Evolutionary conservation across 148 eudicot species (phyloP), one percentile per base, ranked within the genome.

Genomic region (Rhododendron ovatum): DNA sequence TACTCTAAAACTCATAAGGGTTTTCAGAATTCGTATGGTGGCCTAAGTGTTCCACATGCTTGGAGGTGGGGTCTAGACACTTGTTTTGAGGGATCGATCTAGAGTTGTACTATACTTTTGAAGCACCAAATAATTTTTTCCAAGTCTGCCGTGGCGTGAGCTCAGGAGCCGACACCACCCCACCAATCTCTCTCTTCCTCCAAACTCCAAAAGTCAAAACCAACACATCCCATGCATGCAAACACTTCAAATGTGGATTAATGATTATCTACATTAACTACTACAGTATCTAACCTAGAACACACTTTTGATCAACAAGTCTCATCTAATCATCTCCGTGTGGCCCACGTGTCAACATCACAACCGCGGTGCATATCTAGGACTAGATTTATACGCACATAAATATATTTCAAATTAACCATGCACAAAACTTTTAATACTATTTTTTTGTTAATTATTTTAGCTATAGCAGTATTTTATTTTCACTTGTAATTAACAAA

Each of bases 301-400:
- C 76, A 73, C n/a, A 69, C 71, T 78, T 33, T 69, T 85, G 79
- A 82, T 85, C 39, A 33, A 71, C 50, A 47, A 61, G 86, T 71
- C 82, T 51, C 33, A 77, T 26, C 75, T 84, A 76, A 85, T 86
- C 80, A 89, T 79, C 76, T 37, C 35, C 28, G 2, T 48, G 37
- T 82, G 88, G 86, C 80, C 88, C 85, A 81, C 82, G 83, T 86
- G 88, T 90, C 89, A 81, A 73, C 86, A 87, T 90, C 89, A 30
- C 84, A 86, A 53, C 82, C 69, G 11, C 55, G 83, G 51, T 76
- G 81, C 87, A 65, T 50, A 86, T 89, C 87, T 87, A 87, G 78
- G 80, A 35, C 37, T 71, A 75, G 51, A 59, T 41, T 41, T 41
- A 41, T 78, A 65, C 61, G 69, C 80, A 26, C 33, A 3, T 17